Base-by-base conservation (phyloP, 1,139 yeast genomes). In the Suhomyces anneliseae region DNA sequence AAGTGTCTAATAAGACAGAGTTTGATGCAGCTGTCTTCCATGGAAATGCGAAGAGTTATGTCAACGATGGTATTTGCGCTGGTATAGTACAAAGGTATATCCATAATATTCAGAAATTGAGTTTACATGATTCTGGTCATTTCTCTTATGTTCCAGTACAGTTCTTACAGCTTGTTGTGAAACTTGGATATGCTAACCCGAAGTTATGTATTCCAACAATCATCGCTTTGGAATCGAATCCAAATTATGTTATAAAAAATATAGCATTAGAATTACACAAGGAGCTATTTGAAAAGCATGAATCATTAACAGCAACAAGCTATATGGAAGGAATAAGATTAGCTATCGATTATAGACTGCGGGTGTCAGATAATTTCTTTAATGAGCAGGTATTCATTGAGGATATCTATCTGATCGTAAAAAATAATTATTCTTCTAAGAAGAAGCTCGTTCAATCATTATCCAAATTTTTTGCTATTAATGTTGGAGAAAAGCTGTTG, bases 161-260 rank as follows among this genome's bases (percentile, higher is more conserved):
- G 36, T 80, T 84, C 53, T 59, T 88, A 36, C 80, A 75, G 46
- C 62, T 79, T 40, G 77, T 85, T 27, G 74, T 85, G 4, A 72
- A 73, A 32, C 72, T 81, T 43, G 96, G 96, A 0, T 84, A 81
- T 62, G 87, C 86, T 0, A 88, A 86, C 58, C 96, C 96, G 1
- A 79, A 85, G 47, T 57, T 74, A 6, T 82, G 90, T 54, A 78
- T 85, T 10, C 79, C 92, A 0, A 83, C 90, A 0, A 72, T 87
- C 2, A 76, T 89, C 47, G 93, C 93, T 0, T 67, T 90, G 38
- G 83, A 84, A 50, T 75, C 88, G 0, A 81, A 90, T 1, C 63
- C 70, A 0, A 66, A 70, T 27, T 59, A 59, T 2, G 62, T 65
- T n/a, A 70, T 86, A 27, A 68, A 76, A 34, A 62, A 62, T 1